These are phyloP conservation scores for Vitis labrusca DNA, from an alignment of 164 flowering plant species.

Conservation along the genomic window DNA sequence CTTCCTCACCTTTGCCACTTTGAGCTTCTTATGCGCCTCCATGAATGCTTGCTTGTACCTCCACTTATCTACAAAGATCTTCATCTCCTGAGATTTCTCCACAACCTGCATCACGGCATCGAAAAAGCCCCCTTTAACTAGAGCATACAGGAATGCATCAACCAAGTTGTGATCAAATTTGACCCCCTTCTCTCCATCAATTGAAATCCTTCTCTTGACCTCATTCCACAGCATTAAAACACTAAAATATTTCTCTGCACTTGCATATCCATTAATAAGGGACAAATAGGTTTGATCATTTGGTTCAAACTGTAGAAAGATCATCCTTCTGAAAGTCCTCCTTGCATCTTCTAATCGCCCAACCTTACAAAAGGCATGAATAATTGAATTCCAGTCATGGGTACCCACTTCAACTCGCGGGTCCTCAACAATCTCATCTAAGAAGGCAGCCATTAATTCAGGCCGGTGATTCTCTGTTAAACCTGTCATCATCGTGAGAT, in stretches of 20 bases:
- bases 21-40: slow-evolving; percentile 94
- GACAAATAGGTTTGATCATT: slow-evolving; percentile 90
- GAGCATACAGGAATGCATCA: slow-evolving; percentile 87
- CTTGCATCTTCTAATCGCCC: slow-evolving; percentile 90
- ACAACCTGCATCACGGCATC: slow-evolving; percentile 97
- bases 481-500: slow-evolving; percentile 93
- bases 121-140: slow-evolving; percentile 95
- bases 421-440: slow-evolving; percentile 90
- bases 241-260: slow-evolving; percentile 71
- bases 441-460: slow-evolving; percentile 92
- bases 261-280: slow-evolving; percentile 75
- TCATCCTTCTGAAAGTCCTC: slow-evolving; percentile 92
- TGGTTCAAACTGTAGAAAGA: slow-evolving; percentile 74
- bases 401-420: slow-evolving; percentile 83
- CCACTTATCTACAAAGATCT: slow-evolving; percentile 94
- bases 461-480: slow-evolving; percentile 88
- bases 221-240: slow-evolving; percentile 90
- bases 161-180: slow-evolving; percentile 65
- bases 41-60: slow-evolving; percentile 94
- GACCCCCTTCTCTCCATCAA: slow-evolving; percentile 42
- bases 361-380: slow-evolving; percentile 90
- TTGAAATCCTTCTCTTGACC: slow-evolving; percentile 54
- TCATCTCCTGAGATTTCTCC: slow-evolving; percentile 82
- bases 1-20: slow-evolving; percentile 72
- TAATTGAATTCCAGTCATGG: slow-evolving; percentile 97